These are phyloP conservation scores for Penicillium psychrofluorescens DNA, from an alignment of 495 filamentous ascomycete genomes.

Conservation along the genomic window DNA sequence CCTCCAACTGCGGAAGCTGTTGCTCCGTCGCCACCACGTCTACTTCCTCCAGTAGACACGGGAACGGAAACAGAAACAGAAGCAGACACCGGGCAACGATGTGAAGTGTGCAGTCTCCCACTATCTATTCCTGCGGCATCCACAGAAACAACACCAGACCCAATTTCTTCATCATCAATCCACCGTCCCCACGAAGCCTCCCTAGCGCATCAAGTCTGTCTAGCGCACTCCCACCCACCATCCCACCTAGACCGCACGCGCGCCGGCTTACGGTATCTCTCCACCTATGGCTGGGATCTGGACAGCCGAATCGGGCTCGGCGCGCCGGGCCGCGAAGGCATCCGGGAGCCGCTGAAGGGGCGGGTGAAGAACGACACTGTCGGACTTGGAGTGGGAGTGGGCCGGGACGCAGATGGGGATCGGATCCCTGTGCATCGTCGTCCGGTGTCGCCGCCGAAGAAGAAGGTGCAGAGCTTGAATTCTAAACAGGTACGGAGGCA, in stretches of 20 bases:
- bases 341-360: slow-evolving; percentile 66
- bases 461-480: slow-evolving; percentile 54
- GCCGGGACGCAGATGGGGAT: slow-evolving; percentile 18
- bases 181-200: slow-evolving; percentile 55
- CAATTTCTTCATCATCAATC: slow-evolving; percentile 1
- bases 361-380: slow-evolving; percentile 65
- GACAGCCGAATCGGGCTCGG: slow-evolving; percentile 72
- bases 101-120: slow-evolving; percentile 55
- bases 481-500: slow-evolving; percentile 60
- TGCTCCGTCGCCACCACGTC: slow-evolving; percentile 1
- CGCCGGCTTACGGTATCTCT: slow-evolving; percentile 67
- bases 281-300: slow-evolving; percentile 80
- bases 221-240: slow-evolving; percentile 76
- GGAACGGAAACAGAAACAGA: neutral
- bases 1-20: slow-evolving; percentile 9
- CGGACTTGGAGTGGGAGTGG: slow-evolving; percentile 62
- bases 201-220: slow-evolving; percentile 74
- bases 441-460: slow-evolving; percentile 22
- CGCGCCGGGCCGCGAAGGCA: slow-evolving; percentile 57
- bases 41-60: neutral
- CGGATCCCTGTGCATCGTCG: slow-evolving; percentile 1
- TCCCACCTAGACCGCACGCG: slow-evolving; percentile 74
- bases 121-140: slow-evolving; percentile 12
- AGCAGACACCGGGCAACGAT: slow-evolving; percentile 14
- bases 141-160: neutral